Percentiles rank a stretch among this genome's conserved stretches.
These are phyloP conservation scores for Pleurotus citrinopileatus DNA, from an alignment of 768 basidiomycete genomes.

Conservation along the genomic window DNA sequence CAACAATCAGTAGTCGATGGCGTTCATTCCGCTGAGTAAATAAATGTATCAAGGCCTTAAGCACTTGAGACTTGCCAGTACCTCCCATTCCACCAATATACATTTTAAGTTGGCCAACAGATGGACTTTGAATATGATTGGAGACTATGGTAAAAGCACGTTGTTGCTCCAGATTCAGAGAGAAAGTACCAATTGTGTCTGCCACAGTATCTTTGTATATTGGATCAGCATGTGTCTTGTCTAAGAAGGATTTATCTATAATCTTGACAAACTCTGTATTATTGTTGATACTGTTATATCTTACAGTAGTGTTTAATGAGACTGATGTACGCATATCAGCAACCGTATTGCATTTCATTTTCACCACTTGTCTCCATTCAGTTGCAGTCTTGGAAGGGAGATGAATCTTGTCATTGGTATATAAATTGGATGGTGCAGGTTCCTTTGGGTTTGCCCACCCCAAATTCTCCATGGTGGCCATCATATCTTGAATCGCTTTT, in stretches of 20 bases:
- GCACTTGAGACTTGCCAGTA: constrained; percentile 22
- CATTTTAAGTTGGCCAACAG: constrained; percentile 19
- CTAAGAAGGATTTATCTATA: constrained; percentile 8
- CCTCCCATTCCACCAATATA: constrained; percentile 26
- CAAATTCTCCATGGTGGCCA: too few species aligned
- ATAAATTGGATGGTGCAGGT: too few species aligned
- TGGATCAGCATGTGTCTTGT: background rate
- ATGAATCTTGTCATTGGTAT: too few species aligned
- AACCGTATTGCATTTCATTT: too few species aligned
- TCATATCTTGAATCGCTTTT: too few species aligned
- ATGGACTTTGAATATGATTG: constrained; percentile 16
- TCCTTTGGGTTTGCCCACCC: too few species aligned
- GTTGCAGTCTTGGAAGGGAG: too few species aligned
- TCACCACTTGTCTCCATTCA: too few species aligned
- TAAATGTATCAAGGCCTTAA: constrained; percentile 15
- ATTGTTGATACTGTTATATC: background rate
- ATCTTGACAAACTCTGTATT: background rate
- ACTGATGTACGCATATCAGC: too few species aligned
- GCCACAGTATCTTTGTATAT: background rate
- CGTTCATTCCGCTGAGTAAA: constrained; percentile 13
- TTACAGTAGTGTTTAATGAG: too few species aligned
- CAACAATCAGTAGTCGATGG: constrained; percentile 16
- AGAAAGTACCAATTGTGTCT: background rate
- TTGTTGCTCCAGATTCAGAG: constrained; percentile 1
- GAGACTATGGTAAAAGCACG: constrained; percentile 17